A percentile compares a stretch with the other conserved stretches of the same genome.
Conservation (phyloP, 169 alveolate species). For the Cryptosporidium ryanae region DNA sequence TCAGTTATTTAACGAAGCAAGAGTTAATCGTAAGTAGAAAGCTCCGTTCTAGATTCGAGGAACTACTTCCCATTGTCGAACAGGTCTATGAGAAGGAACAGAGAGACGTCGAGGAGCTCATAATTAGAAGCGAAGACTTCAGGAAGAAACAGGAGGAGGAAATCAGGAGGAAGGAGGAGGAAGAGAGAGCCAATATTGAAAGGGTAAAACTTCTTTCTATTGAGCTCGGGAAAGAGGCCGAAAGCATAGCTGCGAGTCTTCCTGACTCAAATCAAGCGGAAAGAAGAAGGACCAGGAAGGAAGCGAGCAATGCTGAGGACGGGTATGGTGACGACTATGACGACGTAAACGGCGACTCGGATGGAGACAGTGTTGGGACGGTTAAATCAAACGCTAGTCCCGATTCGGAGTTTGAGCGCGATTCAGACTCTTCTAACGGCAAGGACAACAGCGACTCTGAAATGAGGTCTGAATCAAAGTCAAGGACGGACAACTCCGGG, state of each 20-base stretch:
- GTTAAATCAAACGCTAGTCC: neutral
- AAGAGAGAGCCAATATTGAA: conserved; percentile 35
- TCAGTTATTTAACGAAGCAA: conserved; percentile 35
- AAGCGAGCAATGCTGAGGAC: neutral
- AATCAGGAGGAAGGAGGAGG: conserved; percentile 31
- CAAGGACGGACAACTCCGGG: neutral
- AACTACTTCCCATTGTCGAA: conserved; percentile 61
- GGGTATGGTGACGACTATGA: neutral
- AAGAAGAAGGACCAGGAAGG: conserved; percentile 1
- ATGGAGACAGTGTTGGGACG: neutral
- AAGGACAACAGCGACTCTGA: neutral
- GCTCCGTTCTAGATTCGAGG: conserved; percentile 67
- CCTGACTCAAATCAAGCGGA: conserved; percentile 29
- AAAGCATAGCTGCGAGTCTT: conserved; percentile 63
- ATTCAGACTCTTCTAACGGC: neutral
- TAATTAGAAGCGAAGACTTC: conserved; percentile 63
- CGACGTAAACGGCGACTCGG: neutral
- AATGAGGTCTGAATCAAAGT: neutral
- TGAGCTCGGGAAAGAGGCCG: conserved; percentile 69
- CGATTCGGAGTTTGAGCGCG: neutral
- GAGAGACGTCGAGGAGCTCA: conserved; percentile 67
- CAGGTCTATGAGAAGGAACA: conserved; percentile 73
- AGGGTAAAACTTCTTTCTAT: conserved; percentile 59
- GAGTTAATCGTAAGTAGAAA: conserved; percentile 62
- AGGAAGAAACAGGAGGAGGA: conserved; percentile 70